Percentiles rank a stretch among this genome's conserved stretches.
These are phyloP conservation scores for Talaromyces sp. DNA, from an alignment of 2,329 filamentous ascomycete species.

Conservation along the genomic window DNA sequence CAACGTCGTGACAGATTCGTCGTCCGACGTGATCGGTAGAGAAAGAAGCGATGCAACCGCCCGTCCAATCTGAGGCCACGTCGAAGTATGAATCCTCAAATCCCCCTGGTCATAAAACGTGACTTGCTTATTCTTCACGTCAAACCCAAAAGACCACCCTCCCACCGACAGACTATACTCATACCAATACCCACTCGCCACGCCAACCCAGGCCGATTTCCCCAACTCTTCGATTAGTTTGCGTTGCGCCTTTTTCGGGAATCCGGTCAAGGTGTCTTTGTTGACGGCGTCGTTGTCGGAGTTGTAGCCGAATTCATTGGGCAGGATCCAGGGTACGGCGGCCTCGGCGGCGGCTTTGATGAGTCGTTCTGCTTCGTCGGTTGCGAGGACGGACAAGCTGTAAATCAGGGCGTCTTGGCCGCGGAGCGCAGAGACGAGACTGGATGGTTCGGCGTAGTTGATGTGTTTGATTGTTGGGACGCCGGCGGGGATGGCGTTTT, in stretches of 20 bases:
- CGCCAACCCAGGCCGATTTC: constrained; percentile 45
- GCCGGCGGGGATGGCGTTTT: constrained; percentile 7
- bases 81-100: constrained; percentile 57
- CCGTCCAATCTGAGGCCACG: constrained; percentile 56
- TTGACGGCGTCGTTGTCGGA: constrained; percentile 31
- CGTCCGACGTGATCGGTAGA: constrained; percentile 37
- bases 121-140: constrained; percentile 44
- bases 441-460: constrained; percentile 27
- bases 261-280: constrained; percentile 37
- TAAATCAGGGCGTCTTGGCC: constrained; percentile 61
- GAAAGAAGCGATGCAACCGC: constrained; percentile 56
- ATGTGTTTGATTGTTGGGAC: neutral
- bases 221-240: constrained; percentile 41
- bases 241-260: constrained; percentile 30
- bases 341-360: constrained; percentile 57
- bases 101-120: constrained; percentile 58
- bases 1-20: constrained; percentile 33
- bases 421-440: constrained; percentile 51
- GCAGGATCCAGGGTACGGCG: constrained; percentile 56
- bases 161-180: constrained; percentile 50
- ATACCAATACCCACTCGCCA: constrained; percentile 55
- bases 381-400: constrained; percentile 48
- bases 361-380: constrained; percentile 47
- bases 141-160: constrained; percentile 48
- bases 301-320: constrained; percentile 49